Evolutionary conservation across 768 basidiomycete genomes (phyloP).

Genomic region (Macrocybe gigantea): DNA sequence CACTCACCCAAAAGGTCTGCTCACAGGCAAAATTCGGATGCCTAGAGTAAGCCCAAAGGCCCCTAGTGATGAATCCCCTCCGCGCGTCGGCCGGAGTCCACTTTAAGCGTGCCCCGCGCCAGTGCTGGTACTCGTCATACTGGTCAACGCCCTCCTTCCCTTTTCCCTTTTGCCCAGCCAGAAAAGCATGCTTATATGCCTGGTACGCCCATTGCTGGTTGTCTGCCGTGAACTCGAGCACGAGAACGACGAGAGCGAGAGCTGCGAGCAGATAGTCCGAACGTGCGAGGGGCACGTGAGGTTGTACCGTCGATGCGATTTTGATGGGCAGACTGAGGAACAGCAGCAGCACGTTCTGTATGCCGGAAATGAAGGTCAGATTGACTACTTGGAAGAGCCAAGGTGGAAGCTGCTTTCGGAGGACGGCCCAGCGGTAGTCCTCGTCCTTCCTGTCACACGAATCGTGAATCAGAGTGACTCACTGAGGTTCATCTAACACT

Average conservation of each 20-base stretch:
- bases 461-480: background rate
- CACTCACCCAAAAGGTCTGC: slow-evolving; percentile 76
- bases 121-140: slow-evolving; percentile 45
- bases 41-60: slow-evolving; percentile 81
- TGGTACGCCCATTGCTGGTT: slow-evolving; percentile 90
- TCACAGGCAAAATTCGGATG: slow-evolving; percentile 95
- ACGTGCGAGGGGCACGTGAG: slow-evolving; percentile 42
- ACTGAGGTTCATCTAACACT: slow-evolving; percentile 13
- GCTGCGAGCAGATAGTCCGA: slow-evolving; percentile 62
- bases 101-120: slow-evolving; percentile 58
- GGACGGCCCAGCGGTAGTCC: slow-evolving; percentile 87
- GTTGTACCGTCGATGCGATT: slow-evolving; percentile 46
- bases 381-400: slow-evolving; percentile 41
- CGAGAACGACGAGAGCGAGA: slow-evolving; percentile 53
- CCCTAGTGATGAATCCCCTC: slow-evolving; percentile 80
- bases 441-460: slow-evolving; percentile 56
- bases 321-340: slow-evolving; percentile 59
- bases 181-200: slow-evolving; percentile 59
- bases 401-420: slow-evolving; percentile 48
- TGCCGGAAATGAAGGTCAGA: slow-evolving; percentile 68
- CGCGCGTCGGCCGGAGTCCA: slow-evolving; percentile 65
- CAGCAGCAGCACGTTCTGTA: slow-evolving; percentile 79
- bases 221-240: slow-evolving; percentile 78
- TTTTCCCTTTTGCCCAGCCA: slow-evolving; percentile 22
- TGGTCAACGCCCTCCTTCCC: slow-evolving; percentile 22